These are phyloP conservation scores for Phytophthora pluvialis DNA, from an alignment of 352 stramenopile species.

Conservation along the genomic window DNA sequence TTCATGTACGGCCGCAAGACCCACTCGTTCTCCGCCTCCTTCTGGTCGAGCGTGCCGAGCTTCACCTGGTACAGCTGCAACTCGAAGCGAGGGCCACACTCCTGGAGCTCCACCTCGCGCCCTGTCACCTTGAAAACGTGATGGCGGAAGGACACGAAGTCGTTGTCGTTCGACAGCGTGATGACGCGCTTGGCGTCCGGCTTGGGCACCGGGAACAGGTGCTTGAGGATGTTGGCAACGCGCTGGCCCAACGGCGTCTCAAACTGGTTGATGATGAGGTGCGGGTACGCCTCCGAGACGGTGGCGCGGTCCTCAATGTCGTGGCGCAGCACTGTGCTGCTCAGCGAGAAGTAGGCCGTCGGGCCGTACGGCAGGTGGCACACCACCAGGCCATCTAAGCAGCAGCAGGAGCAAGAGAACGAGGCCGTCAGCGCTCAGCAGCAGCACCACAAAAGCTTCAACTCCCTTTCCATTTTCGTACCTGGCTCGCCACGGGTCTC, in stretches of 20 bases:
- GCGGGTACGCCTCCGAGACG: constrained; percentile 93
- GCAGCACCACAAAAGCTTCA: not conserved
- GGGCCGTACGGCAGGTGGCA: constrained; percentile 99
- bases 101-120: constrained; percentile 94
- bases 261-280: constrained; percentile 98
- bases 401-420: constrained; percentile 5
- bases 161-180: constrained; percentile 98
- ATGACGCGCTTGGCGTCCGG: constrained; percentile 96
- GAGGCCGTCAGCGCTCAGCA: constrained; percentile 11
- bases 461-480: constrained; percentile 24
- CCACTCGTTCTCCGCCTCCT: constrained; percentile 99
- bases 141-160: constrained; percentile 99
- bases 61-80: constrained; percentile 98
- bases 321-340: constrained; percentile 97
- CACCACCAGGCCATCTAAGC: constrained; percentile 96
- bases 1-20: constrained; percentile 99
- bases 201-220: constrained; percentile 98
- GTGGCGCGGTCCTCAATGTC: constrained; percentile 97
- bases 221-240: constrained; percentile 98
- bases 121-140: constrained; percentile 98
- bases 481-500: constrained; percentile 98
- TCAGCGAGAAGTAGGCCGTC: constrained; percentile 98
- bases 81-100: constrained; percentile 98
- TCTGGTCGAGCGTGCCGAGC: constrained; percentile 98
- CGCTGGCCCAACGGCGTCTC: constrained; percentile 94